phyloP scores from a whole-genome alignment of 805 yeast genomes.

The Candida insectorum region DNA sequence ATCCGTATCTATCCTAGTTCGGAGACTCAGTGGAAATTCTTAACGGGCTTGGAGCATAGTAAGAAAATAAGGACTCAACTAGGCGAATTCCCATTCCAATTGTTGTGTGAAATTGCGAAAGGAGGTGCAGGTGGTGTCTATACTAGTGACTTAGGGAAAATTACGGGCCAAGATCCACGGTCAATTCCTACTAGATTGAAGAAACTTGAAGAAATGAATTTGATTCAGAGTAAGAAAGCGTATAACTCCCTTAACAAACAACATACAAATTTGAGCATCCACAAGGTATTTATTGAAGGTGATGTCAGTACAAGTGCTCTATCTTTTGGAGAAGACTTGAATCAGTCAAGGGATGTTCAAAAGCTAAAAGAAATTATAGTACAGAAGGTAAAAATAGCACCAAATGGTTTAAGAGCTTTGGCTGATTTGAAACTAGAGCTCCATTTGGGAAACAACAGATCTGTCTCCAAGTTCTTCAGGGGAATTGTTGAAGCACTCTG shows the following conservation, averaged over 20 bases:
- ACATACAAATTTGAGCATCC: constrained; percentile 52
- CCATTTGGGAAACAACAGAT: constrained; percentile 41
- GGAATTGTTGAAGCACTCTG: constrained; percentile 46
- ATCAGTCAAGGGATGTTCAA: constrained; percentile 24
- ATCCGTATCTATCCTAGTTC: constrained; percentile 40
- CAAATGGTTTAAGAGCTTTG: constrained; percentile 57
- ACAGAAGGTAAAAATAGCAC: constrained; percentile 52
- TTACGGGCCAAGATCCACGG: constrained; percentile 67
- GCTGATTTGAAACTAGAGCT: constrained; percentile 60
- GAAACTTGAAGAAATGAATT: constrained; percentile 46
- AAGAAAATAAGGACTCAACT: constrained; percentile 48
- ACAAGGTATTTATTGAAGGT: constrained; percentile 41
- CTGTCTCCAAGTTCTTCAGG: constrained; percentile 45
- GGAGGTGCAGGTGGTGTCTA: constrained; percentile 55
- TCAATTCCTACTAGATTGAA: constrained; percentile 64
- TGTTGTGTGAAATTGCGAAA: constrained; percentile 59
- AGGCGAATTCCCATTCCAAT: constrained; percentile 52
- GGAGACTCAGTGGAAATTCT: constrained; percentile 53
- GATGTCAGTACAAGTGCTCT: constrained; percentile 19
- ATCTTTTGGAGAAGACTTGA: constrained; percentile 21
- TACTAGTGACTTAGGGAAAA: constrained; percentile 52
- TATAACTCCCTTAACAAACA: constrained; percentile 40
- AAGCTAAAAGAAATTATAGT: constrained; percentile 38
- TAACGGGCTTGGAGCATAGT: constrained; percentile 49
- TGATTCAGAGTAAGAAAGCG: constrained; percentile 39